A percentile compares a stretch with the other conserved stretches of the same genome.
Evolutionary conservation across 1,139 yeast species (phyloP).

Genomic region (Pichia sp.): DNA sequence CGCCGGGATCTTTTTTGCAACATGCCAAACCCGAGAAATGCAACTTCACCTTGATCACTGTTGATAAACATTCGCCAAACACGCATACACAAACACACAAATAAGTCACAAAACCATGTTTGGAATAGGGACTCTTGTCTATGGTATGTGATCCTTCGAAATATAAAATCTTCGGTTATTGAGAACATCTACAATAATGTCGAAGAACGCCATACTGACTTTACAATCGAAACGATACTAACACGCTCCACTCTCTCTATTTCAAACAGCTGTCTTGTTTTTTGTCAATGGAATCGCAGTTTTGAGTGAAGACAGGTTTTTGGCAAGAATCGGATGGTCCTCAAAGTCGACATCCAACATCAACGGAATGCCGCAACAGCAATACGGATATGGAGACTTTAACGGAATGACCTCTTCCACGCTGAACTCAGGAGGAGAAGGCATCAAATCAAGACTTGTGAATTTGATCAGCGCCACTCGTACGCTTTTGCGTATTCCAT

Average conservation of each 20-base stretch:
- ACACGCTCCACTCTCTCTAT: background rate
- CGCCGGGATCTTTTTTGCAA: no score
- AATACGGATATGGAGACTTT: conserved; percentile 24
- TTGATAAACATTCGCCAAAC: no score
- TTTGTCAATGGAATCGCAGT: conserved; percentile 76
- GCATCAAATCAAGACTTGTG: conserved; percentile 55
- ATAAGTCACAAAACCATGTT: conserved; percentile 45
- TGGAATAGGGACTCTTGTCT: conserved; percentile 67
- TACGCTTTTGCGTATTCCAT: conserved; percentile 71
- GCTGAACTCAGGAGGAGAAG: conserved; percentile 13
- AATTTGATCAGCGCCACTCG: conserved; percentile 69
- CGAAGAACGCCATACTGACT: no score
- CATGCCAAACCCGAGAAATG: no score
- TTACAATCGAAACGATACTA: background rate
- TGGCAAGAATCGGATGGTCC: conserved; percentile 58
- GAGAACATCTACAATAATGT: no score
- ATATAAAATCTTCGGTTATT: no score
- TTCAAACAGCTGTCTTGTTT: conserved; percentile 46
- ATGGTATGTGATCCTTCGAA: conserved; percentile 38
- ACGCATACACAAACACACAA: no score
- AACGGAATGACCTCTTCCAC: background rate
- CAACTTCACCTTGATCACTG: background rate
- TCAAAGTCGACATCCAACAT: conserved; percentile 7
- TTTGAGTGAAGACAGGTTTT: conserved; percentile 75
- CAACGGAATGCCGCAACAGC: conserved; percentile 11